A percentile compares a stretch with the other conserved stretches of the same genome.
These are phyloP conservation scores for Coemansia umbellata DNA, from an alignment of 192 early-diverging fungal genomes.

Conservation along the genomic window DNA sequence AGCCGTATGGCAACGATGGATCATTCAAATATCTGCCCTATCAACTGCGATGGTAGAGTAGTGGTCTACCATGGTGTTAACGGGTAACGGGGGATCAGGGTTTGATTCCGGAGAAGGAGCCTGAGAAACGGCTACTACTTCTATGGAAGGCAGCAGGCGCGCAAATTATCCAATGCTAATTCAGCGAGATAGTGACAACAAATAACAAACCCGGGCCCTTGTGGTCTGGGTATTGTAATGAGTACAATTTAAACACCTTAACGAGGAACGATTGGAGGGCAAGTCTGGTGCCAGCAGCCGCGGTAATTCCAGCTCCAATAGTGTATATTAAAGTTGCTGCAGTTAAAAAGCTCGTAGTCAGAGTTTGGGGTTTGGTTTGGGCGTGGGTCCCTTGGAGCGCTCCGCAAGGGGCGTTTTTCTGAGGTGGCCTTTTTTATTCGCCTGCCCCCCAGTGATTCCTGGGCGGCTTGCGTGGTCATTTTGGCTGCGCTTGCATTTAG, in stretches of 20 bases:
- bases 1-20: conserved; percentile 67
- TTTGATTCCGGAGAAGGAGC: conserved; percentile 55
- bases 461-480: conserved; percentile 32
- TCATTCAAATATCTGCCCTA: conserved; percentile 86
- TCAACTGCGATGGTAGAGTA: conserved; percentile 80
- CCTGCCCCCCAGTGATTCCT: conserved; percentile 24
- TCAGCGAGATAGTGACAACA: conserved; percentile 55
- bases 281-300: conserved; percentile 54
- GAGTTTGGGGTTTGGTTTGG: conserved; percentile 35
- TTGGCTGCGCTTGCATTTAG: conserved; percentile 13
- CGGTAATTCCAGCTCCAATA: conserved; percentile 57
- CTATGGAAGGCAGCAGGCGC: conserved; percentile 62
- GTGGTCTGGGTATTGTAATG: conserved; percentile 46
- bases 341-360: conserved; percentile 60
- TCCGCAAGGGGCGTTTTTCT: conserved; percentile 24
- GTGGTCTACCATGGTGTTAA: conserved; percentile 72
- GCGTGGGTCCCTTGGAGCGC: conserved; percentile 19
- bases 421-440: conserved; percentile 3
- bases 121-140: conserved; percentile 62
- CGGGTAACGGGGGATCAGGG: conserved; percentile 75
- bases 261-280: conserved; percentile 55
- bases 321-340: conserved; percentile 61
- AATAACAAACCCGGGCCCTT: conserved; percentile 47
- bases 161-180: conserved; percentile 55
- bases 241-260: conserved; percentile 49